Percentiles rank a stretch among this genome's conserved stretches.
Conservation (phyloP, 176 grass and related monocot genomes). For the Oryza rufipogon region DNA sequence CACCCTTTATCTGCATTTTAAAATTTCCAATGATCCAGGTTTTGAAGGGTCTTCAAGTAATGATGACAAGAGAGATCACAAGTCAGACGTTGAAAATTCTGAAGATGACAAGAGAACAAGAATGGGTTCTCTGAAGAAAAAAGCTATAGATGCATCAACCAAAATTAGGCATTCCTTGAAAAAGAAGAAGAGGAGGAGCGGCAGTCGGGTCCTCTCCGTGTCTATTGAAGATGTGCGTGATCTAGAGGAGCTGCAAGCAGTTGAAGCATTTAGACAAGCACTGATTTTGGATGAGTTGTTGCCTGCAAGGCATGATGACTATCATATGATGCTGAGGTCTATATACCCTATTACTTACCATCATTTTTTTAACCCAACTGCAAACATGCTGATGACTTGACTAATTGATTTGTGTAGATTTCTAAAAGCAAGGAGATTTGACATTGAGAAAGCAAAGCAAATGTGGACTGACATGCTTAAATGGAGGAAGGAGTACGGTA, state of each 20-base stretch:
- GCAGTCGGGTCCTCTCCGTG: slow-evolving; percentile 74
- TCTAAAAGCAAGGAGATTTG: slow-evolving; percentile 91
- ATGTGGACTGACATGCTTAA: slow-evolving; percentile 99
- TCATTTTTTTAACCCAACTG: slow-evolving; percentile 25
- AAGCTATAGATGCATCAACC: slow-evolving; percentile 84
- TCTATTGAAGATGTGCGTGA: slow-evolving; percentile 96
- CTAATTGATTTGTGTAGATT: slow-evolving; percentile 59
- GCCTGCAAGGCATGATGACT: slow-evolving; percentile 89
- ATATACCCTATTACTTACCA: slow-evolving; percentile 23
- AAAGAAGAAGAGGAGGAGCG: slow-evolving; percentile 80
- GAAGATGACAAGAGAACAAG: slow-evolving; percentile 92
- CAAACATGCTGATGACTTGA: background rate
- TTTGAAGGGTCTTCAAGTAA: slow-evolving; percentile 78
- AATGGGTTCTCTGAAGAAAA: slow-evolving; percentile 94
- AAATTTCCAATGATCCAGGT: slow-evolving; percentile 46
- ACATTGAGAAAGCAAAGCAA: slow-evolving; percentile 94
- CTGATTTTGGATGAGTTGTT: slow-evolving; percentile 80
- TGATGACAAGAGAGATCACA: slow-evolving; percentile 71
- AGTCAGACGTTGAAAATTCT: slow-evolving; percentile 84
- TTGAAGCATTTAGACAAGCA: slow-evolving; percentile 78
- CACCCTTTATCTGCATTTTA: background rate
- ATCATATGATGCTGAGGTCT: slow-evolving; percentile 95
- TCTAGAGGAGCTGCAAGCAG: slow-evolving; percentile 73
- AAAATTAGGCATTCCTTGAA: slow-evolving; percentile 91
- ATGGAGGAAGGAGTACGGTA: slow-evolving; percentile 89